Base-by-base conservation (phyloP, 108 stramenopile genomes). In the Chaetoceros muelleri region DNA sequence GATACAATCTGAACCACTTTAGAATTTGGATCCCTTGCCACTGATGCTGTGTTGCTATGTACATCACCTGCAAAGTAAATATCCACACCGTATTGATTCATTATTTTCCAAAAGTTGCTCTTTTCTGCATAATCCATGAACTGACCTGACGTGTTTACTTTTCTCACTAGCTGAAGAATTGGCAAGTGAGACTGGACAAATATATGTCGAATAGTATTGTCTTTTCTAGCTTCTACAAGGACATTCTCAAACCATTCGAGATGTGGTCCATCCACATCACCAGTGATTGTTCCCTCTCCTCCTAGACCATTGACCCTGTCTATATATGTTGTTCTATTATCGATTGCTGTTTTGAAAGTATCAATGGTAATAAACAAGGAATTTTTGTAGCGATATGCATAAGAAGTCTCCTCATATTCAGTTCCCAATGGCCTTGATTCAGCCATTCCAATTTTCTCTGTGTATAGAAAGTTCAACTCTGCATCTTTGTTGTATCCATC, bases 221-320 rank as follows among this genome's bases (percentile, higher is more conserved):
- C 53, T 25, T 53, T 31, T 53, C 53, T 53, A 18, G 53, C 53
- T 34, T 28, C 53, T 31, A 30, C 30, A 8, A 53, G 17, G 24
- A 53, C 29, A 53, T 31, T 53, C 30, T 53, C 53, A 53, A 53
- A 53, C 53, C 53, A 53, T 17, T 28, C 34, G 20, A 31, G 30
- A 10, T 53, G 53, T 28, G 20, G 23, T 13, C 53, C 53, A 20
- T 30, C 28, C 17, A 53, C 17, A 30, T 10, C 30, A 19, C 52
- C 24, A 1, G 25, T 53, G 25, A 53, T 28, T 10, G 26, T 26
- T 53, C 52, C 52, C 2, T 53, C 52, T 20, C 53, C 53, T 20
- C 53, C 53, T 30, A 34, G 20, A 8, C 53, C 53, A 53, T 30
- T 24, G 16, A 0, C 29, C 0, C 53, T 23, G 30, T 53, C 53